Evolutionary conservation across 2,329 filamentous ascomycete species (phyloP).

Genomic region (Phoma herbarum): DNA sequence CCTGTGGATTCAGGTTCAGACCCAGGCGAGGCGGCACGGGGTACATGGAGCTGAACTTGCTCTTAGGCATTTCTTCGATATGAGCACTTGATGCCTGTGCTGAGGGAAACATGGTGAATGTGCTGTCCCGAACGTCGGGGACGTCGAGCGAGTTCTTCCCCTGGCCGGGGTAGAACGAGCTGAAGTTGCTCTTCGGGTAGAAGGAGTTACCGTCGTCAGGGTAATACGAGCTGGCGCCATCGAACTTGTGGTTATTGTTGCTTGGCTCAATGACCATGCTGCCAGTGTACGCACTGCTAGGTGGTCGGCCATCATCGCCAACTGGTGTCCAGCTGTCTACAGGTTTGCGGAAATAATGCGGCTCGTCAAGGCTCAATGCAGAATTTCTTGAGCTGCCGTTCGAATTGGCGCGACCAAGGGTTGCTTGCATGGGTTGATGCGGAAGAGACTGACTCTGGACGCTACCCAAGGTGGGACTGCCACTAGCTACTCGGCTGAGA

Average conservation of each 20-base stretch:
- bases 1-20: slow-evolving; percentile 23
- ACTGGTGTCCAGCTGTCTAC: slow-evolving; percentile 51
- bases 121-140: slow-evolving; percentile 71
- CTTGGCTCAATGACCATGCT: slow-evolving; percentile 54
- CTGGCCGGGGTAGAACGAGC: slow-evolving; percentile 54
- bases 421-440: slow-evolving; percentile 49
- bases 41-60: slow-evolving; percentile 42
- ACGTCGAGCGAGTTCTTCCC: slow-evolving; percentile 57
- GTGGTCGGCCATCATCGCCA: slow-evolving; percentile 41
- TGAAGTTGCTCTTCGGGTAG: slow-evolving; percentile 65
- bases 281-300: slow-evolving; percentile 57
- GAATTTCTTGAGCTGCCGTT: slow-evolving; percentile 45
- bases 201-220: slow-evolving; percentile 46
- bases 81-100: slow-evolving; percentile 30
- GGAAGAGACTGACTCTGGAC: slow-evolving; percentile 56
- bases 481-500: slow-evolving; percentile 72
- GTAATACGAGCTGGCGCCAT: slow-evolving; percentile 63
- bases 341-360: slow-evolving; percentile 42
- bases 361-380: slow-evolving; percentile 42
- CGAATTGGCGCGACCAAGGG: slow-evolving; percentile 50
- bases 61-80: slow-evolving; percentile 27
- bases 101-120: slow-evolving; percentile 43
- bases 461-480: slow-evolving; percentile 73
- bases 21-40: slow-evolving; percentile 40
- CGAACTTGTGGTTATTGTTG: slow-evolving; percentile 55